phyloP scores from a whole-genome alignment of 179 eudicot species.

The Drosera spatulata region DNA sequence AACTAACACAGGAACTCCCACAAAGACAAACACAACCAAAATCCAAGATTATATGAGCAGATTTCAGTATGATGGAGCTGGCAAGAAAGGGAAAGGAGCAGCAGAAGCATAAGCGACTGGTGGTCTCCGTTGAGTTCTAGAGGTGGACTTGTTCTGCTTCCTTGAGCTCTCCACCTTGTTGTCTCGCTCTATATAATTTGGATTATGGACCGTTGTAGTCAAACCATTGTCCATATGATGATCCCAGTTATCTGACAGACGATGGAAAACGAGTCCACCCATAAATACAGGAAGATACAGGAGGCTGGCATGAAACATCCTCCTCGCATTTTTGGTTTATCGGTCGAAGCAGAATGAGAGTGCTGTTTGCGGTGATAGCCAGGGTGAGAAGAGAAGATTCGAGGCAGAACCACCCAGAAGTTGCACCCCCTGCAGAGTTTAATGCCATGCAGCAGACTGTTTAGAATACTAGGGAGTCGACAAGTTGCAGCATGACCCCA shows the following conservation, averaged over 20 bases:
- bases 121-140: constrained; percentile 26
- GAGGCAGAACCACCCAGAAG: constrained; percentile 92
- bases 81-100: constrained; percentile 95
- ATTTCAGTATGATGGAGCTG: constrained; percentile 50
- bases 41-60: too few relatives aligned
- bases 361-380: constrained; percentile 71
- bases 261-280: constrained; percentile 88
- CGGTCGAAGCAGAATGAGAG: constrained; percentile 58
- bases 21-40: too few relatives aligned
- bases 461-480: too few relatives aligned
- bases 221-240: constrained; percentile 14
- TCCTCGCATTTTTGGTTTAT: constrained; percentile 61
- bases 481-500: too few relatives aligned
- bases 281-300: constrained; percentile 93
- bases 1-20: too few relatives aligned
- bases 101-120: constrained; percentile 94
- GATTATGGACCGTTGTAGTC: constrained; percentile 4
- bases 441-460: too few relatives aligned
- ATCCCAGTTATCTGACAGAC: constrained; percentile 44
- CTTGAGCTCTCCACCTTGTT: constrained; percentile 9
- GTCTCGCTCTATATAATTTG: constrained; percentile 11
- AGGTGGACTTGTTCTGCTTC: constrained; percentile 9
- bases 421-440: constrained; percentile 64
- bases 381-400: constrained; percentile 77
- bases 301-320: constrained; percentile 96